These are phyloP conservation scores for Coemansia sp. DNA, from an alignment of 192 early-diverging fungal genomes.

Conservation along the genomic window DNA sequence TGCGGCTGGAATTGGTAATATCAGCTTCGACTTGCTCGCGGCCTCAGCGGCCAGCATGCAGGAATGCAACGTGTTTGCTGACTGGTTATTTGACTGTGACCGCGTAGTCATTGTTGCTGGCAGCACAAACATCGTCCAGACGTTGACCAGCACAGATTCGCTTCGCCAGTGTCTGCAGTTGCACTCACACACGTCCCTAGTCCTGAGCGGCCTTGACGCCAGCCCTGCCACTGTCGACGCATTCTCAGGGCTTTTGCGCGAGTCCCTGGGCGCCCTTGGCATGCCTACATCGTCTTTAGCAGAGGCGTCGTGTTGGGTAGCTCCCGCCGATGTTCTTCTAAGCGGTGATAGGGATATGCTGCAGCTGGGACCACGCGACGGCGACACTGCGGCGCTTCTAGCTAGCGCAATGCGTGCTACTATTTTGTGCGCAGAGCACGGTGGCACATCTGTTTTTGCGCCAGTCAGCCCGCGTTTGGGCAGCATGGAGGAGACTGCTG, in stretches of 20 bases:
- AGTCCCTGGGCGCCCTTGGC: slow-evolving; percentile 12
- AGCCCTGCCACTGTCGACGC: not conserved
- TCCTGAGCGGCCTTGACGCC: slow-evolving; percentile 20
- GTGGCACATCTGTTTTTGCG: slow-evolving; percentile 7
- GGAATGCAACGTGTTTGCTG: slow-evolving; percentile 22
- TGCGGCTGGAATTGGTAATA: not conserved
- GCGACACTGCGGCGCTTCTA: slow-evolving; percentile 7
- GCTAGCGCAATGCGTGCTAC: slow-evolving; percentile 16
- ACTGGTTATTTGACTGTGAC: slow-evolving; percentile 37
- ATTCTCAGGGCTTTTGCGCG: slow-evolving; percentile 25
- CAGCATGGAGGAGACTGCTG: not conserved
- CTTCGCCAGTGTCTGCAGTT: slow-evolving; percentile 18
- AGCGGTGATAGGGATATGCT: not conserved
- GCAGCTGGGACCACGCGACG: not conserved
- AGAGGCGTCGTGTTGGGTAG: not conserved
- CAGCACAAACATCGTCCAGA: slow-evolving; percentile 16
- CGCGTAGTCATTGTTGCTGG: slow-evolving; percentile 29
- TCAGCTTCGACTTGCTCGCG: slow-evolving; percentile 12
- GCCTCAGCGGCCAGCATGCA: not conserved
- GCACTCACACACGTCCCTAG: slow-evolving; percentile 19
- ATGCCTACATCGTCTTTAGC: not conserved
- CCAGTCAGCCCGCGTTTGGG: not conserved
- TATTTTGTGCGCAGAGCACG: slow-evolving; percentile 20
- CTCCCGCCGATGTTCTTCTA: not conserved
- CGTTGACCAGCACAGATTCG: slow-evolving; percentile 6